A percentile compares a stretch with the other conserved stretches of the same genome.
These are phyloP conservation scores for Guyanaporus albipodus DNA, from an alignment of 768 basidiomycete species.

Conservation along the genomic window DNA sequence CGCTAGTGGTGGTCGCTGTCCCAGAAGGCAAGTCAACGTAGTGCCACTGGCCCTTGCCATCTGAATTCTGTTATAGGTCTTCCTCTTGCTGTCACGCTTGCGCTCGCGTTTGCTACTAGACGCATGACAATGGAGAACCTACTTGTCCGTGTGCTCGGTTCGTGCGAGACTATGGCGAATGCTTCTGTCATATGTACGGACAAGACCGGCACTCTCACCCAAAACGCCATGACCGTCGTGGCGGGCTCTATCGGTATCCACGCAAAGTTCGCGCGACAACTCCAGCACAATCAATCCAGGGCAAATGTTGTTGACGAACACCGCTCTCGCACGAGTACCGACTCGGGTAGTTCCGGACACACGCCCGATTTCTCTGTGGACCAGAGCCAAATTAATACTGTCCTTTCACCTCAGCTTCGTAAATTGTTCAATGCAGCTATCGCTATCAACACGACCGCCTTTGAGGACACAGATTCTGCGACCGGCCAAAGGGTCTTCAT, in stretches of 20 bases:
- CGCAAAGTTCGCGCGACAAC: conserved; percentile 84
- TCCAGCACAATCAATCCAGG: conserved; percentile 66
- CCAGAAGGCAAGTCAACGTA: conserved; percentile 58
- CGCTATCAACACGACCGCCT: conserved; percentile 91
- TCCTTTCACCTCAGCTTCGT: conserved; percentile 57
- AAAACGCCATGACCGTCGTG: conserved; percentile 94
- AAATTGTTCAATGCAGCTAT: conserved; percentile 81
- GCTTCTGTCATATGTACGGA: conserved; percentile 94
- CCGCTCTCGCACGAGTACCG: conserved; percentile 30
- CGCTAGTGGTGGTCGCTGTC: conserved; percentile 83
- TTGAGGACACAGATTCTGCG: conserved; percentile 71
- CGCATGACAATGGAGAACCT: conserved; percentile 97
- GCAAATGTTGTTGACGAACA: conserved; percentile 64
- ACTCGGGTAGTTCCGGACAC: conserved; percentile 37
- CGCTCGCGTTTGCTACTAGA: conserved; percentile 94
- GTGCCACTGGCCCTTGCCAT: background rate
- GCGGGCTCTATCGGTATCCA: conserved; percentile 93
- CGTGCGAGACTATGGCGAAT: conserved; percentile 99
- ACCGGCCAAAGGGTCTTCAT: conserved; percentile 63
- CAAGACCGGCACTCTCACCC: conserved; percentile 95
- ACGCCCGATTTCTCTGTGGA: conserved; percentile 84
- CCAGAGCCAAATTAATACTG: conserved; percentile 58
- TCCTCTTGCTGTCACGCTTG: conserved; percentile 93
- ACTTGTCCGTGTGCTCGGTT: conserved; percentile 91
- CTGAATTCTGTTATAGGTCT: conserved; percentile 50